Conservation (phyloP, 2,329 filamentous ascomycete species). For the Mycosphaerella sp. region DNA sequence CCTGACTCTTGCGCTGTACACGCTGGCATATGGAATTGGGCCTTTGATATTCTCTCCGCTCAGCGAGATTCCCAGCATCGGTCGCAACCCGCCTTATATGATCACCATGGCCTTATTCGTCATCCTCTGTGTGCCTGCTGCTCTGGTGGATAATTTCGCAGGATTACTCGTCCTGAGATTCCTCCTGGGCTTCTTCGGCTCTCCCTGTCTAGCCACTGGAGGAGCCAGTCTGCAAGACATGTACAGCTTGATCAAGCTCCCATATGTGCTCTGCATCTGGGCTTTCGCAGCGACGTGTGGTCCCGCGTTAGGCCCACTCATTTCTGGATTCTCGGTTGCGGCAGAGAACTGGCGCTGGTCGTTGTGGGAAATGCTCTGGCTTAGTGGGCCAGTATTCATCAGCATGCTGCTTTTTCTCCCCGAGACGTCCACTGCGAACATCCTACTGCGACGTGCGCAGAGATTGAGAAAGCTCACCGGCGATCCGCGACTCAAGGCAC, state of each 20-base stretch:
- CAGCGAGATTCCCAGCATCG: slow-evolving; percentile 60
- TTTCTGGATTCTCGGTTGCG: slow-evolving; percentile 56
- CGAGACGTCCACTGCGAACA: slow-evolving; percentile 55
- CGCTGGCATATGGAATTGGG: slow-evolving; percentile 5
- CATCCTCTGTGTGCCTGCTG: slow-evolving; percentile 60
- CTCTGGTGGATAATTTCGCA: slow-evolving; percentile 56
- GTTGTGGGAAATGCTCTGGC: slow-evolving; percentile 59
- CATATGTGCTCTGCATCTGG: slow-evolving; percentile 42
- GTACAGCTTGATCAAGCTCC: slow-evolving; percentile 40
- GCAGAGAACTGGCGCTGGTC: slow-evolving; percentile 59
- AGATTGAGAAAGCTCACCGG: slow-evolving; percentile 58
- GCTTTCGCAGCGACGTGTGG: slow-evolving; percentile 40
- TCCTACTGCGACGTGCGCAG: slow-evolving; percentile 55
- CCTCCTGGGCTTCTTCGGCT: slow-evolving; percentile 58
- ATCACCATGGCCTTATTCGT: slow-evolving; percentile 63
- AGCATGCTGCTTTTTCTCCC: slow-evolving; percentile 53
- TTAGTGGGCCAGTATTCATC: slow-evolving; percentile 53
- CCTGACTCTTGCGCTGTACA: slow-evolving; percentile 55
- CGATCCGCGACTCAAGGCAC: slow-evolving; percentile 51
- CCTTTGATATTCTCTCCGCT: slow-evolving; percentile 62
- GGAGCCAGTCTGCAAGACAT: slow-evolving; percentile 53
- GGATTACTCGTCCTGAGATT: slow-evolving; percentile 55
- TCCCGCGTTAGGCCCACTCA: slow-evolving; percentile 55
- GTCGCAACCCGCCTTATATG: slow-evolving; percentile 62
- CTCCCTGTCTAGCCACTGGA: slow-evolving; percentile 58